A percentile compares a stretch with the other conserved stretches of the same genome.
Conservation (phyloP, 148 eudicot species). For the Vaccinium myrtillus region DNA sequence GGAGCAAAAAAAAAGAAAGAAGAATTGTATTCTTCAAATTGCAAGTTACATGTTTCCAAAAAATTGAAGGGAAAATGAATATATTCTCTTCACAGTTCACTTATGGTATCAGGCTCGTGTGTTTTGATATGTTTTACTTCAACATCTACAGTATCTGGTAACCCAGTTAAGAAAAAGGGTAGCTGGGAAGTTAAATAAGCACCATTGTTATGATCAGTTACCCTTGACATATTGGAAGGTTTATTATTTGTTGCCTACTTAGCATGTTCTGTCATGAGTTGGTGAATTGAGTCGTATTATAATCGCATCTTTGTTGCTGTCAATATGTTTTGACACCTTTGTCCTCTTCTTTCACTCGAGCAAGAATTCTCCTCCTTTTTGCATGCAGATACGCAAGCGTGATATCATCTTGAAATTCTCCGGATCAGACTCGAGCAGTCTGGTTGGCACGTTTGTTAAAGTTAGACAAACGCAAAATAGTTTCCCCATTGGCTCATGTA, state of each 20-base stretch:
- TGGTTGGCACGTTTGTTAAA: constrained; percentile 49
- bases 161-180: neutral
- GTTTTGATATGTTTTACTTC: neutral
- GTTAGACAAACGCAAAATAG: constrained; percentile 65
- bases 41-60: neutral
- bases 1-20: neutral
- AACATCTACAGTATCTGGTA: neutral
- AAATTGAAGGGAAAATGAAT: neutral
- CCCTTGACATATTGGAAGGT: constrained; percentile 1
- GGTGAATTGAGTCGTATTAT: too few species aligned
- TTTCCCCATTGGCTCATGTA: constrained; percentile 81
- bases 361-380: neutral
- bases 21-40: neutral
- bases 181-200: neutral
- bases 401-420: constrained; percentile 69
- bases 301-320: too few species aligned
- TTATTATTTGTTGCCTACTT: too few species aligned
- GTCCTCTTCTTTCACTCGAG: neutral
- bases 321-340: too few species aligned
- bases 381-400: constrained; percentile 77
- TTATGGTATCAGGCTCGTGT: neutral
- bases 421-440: constrained; percentile 30
- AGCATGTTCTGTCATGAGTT: too few species aligned
- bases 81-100: neutral
- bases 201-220: neutral